Base-by-base conservation (phyloP, 2,329 filamentous ascomycete species). In the Pochonia chlamydosporia region DNA sequence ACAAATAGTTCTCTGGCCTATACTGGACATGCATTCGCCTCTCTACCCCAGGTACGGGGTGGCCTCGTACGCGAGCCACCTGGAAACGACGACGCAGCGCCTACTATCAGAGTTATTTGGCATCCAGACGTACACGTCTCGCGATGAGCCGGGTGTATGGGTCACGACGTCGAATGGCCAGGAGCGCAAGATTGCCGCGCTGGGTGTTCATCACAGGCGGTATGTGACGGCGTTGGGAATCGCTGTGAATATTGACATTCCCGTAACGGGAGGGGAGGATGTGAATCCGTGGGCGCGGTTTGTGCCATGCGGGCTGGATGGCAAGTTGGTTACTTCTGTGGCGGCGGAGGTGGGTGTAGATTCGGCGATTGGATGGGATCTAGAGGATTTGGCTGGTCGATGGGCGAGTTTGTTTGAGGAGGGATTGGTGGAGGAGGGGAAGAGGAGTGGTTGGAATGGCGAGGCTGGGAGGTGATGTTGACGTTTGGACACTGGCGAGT, bases 101-200 rank as follows among this genome's bases (percentile, higher is more conserved):
- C 75, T 84, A 0, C 79, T 93, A 25, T 64, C 59, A 0, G 52
- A 62, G 3, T 44, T 63, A 3, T 89, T 82, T 56, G 78, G 76
- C 0, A 71, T 96, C 14, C 54, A 69, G 4, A 82, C 80, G 0
- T 63, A 65, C 41, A 46, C 77, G 74, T 64, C 82, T 76, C 40
- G 89, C 79, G 80, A 83, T 45, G 82, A 96, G 63, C 90, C 91
- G 3, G 92, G 92, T 1, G 89, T 96, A 14, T 96, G 91, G 91
- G 74, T 84, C 52, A 54, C 54, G 3, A 58, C 61, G 13, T 41
- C 56, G 40, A 37, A 47, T 18, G 52, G 49, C 8, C 48, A 57
- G 54, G 56, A 63, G 48, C 73, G 76, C 57, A 99, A 97, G 72
- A 90, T 99, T 56, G 89, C 89, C 1, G 90, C 91, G 0, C 72